Base-by-base conservation (phyloP, 2,329 filamentous ascomycete species). In the Neurospora crassa region DNA sequence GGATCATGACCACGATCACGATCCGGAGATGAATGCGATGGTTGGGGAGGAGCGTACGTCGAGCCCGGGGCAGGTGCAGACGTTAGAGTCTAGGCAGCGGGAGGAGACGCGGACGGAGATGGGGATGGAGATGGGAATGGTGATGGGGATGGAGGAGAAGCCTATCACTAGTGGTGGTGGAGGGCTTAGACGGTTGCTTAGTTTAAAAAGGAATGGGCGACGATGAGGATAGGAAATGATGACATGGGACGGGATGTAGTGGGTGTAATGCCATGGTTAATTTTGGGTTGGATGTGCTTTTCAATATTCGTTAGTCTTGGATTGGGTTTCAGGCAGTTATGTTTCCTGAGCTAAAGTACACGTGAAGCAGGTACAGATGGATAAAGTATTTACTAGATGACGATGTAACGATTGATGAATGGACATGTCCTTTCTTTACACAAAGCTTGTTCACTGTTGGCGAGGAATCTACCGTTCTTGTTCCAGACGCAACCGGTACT, bases 141-240 rank as follows among this genome's bases (percentile, higher is more conserved):
- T 8, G 40, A 40, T 41, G 68, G 67, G 67, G 73, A 40, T 41
- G 68, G 68, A 67, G 73, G 72, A 12, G 72, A 71, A 34, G 75
- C 76, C 41, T 78, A 79, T 37, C 77, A 80, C 11, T 79, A 77
- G 37, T 81, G 81, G 0, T 45, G 47, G 70, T 40, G 68, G 70
- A 7, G 73, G 74, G 16, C 80, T 86, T 70, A 84, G 83, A 79
- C 80, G 82, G 72, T 76, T 85, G 45, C 74, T 86, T 29, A 86
- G 84, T 74, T 78, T 85, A 72, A 80, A 79, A 72, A 82, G 79
- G 76, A 83, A 63, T 40, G 53, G 53, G 14, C 16, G 53, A 34
- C 29, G 53, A 29, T 53, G 47, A 63, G 34, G 53, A 63, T 18
- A 11, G 7, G 4, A 63, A 34, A 37, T 7, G 24, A 10, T 63